A percentile compares a stretch with the other conserved stretches of the same genome.
phyloP scores from a whole-genome alignment of 202 grass and related monocot genomes.

The Setaria italica region DNA sequence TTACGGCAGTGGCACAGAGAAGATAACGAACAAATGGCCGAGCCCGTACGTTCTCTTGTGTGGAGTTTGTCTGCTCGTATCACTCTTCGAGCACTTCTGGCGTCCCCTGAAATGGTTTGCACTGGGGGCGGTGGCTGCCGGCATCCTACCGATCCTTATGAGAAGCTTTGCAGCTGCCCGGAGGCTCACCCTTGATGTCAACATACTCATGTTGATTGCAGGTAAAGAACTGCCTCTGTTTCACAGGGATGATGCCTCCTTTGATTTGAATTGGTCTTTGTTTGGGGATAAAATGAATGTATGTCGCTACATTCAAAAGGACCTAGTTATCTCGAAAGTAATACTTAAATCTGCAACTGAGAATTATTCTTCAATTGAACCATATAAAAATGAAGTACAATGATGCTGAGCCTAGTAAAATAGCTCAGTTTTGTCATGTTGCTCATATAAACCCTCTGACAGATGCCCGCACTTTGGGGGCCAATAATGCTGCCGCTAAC shows the following conservation, averaged over 20 bases:
- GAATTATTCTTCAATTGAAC: background rate
- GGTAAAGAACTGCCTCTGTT: conserved; percentile 44
- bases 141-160: conserved; percentile 55
- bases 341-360: background rate
- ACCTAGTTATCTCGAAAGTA: background rate
- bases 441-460: background rate
- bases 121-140: conserved; percentile 52
- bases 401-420: background rate
- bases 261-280: background rate
- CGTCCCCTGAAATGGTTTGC: conserved; percentile 83
- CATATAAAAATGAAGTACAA: background rate
- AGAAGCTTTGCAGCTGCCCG: conserved; percentile 66
- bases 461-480: conserved; percentile 17
- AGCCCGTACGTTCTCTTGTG: conserved; percentile 79
- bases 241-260: background rate
- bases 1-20: conserved; percentile 54
- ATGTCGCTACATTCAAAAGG: background rate
- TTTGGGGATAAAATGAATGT: background rate
- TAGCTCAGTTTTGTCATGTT: background rate
- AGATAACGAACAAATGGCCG: conserved; percentile 74
- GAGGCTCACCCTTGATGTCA: conserved; percentile 83
- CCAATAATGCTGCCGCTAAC: conserved; percentile 1
- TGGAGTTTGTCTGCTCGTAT: conserved; percentile 59
- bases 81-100: conserved; percentile 80
- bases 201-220: conserved; percentile 97